phyloP scores from a whole-genome alignment of 1,284 basidiomycete genomes.

The Boletus semigastroideus region DNA sequence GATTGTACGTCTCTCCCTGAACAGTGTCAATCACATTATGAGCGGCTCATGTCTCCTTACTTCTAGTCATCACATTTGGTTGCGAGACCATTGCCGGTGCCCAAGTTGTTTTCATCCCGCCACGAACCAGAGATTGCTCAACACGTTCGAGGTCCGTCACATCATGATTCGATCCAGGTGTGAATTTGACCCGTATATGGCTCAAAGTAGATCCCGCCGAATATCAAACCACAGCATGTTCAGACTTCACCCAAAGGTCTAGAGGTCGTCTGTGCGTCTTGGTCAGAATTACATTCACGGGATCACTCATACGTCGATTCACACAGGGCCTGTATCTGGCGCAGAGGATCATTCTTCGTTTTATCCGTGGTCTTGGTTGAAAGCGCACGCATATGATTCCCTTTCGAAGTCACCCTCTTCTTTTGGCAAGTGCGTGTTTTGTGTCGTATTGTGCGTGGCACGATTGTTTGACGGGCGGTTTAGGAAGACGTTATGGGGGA shows the following conservation, averaged over 20 bases:
- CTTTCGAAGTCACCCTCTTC: conserved; percentile 35
- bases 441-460: not conserved
- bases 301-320: conserved; percentile 6
- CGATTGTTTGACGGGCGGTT: not conserved
- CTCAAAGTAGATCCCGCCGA: conserved; percentile 71
- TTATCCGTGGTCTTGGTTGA: conserved; percentile 88
- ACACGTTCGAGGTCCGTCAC: conserved; percentile 72
- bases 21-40: not conserved
- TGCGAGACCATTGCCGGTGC: conserved; percentile 89
- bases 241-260: conserved; percentile 66
- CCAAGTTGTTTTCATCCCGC: conserved; percentile 82
- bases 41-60: not conserved
- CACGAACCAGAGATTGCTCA: conserved; percentile 88
- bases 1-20: conserved; percentile 53
- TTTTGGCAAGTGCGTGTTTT: conserved; percentile 41
- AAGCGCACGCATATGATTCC: conserved; percentile 75
- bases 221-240: conserved; percentile 65
- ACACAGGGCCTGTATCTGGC: conserved; percentile 58
- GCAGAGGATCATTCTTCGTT: conserved; percentile 62
- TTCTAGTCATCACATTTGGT: conserved; percentile 67
- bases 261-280: conserved; percentile 57
- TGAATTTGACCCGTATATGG: conserved; percentile 8
- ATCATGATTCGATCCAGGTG: not conserved
- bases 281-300: not conserved
- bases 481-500: conserved; percentile 82